Base-by-base conservation (phyloP, 1,139 yeast species). In the Protomyces arabidopsidicola region DNA sequence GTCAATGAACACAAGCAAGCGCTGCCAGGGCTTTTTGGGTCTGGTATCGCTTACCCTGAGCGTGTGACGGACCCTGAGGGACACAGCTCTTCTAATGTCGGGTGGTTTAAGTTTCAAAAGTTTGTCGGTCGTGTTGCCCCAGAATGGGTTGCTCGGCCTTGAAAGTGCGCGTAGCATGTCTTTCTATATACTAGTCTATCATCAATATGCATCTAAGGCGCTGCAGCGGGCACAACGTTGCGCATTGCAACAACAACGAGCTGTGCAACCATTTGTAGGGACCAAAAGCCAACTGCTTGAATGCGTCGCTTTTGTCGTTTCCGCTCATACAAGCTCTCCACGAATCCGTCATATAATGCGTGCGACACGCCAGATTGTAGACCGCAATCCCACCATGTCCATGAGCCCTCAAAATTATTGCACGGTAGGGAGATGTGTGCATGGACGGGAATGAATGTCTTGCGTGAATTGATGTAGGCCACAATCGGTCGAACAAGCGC, bases 401-500 rank as follows among this genome's bases (percentile, higher is more conserved):
- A 93, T 3, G 96, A 84, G 0, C 98, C 98, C 70, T 88, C 90
- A 72, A 93, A 93, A 72, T 93, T 98, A 45, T 79, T 78, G 31
- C 61, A 45, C 38, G 63, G 63, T 35, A 90, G 76, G 60, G 84
- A 82, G n/a, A 93, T 84, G 4, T 91, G 82, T 72, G 96, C 90
- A 68, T 85, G 81, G 67, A 93, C 85, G 58, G 96, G 97, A 68
- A 93, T 91, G 70, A 87, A 88, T 0, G 98, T 90, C 71, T 88
- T 87, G 67, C 88, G 83, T 42, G 95, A 87, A 74, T 93, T 93
- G 72, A 93, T 91, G 75, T 91, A 93, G 0, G 95, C 98, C 35
- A 93, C 97, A 72, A 93, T 91, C 0, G 98, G 98, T 68, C 97
- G 79, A 63, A 93, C 87, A 63, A 93, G 79, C 0, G 98, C 98